Conservation (phyloP, 495 filamentous ascomycete species). For the Lineolata rhizophorae region DNA sequence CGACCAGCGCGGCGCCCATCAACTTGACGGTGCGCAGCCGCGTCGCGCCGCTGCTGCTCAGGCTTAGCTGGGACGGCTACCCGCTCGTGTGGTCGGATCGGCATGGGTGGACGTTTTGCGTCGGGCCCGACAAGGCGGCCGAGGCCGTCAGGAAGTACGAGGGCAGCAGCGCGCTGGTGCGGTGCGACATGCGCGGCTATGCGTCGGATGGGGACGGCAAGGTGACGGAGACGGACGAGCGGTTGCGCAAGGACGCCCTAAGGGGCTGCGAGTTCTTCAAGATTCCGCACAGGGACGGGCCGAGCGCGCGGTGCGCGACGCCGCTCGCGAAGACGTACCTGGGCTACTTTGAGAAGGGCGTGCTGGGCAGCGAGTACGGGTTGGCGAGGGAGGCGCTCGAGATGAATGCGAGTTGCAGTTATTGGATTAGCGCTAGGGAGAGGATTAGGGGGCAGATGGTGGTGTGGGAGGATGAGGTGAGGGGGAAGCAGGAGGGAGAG, state of each 20-base stretch:
- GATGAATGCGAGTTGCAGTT: constrained; percentile 96
- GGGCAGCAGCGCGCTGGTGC: constrained; percentile 42
- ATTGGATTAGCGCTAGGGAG: constrained; percentile 92
- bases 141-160: constrained; percentile 39
- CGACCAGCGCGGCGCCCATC: constrained; percentile 34
- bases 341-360: constrained; percentile 75
- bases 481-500: too few species aligned
- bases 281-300: constrained; percentile 87
- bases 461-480: constrained; percentile 50
- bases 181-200: constrained; percentile 47
- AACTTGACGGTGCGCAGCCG: constrained; percentile 71
- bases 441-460: constrained; percentile 86
- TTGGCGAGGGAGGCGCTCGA: constrained; percentile 88
- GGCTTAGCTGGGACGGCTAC: constrained; percentile 70
- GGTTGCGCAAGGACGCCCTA: constrained; percentile 43
- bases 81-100: constrained; percentile 85
- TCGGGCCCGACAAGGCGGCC: constrained; percentile 27
- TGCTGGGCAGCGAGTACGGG: constrained; percentile 59
- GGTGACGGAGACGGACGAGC: constrained; percentile 47
- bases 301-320: constrained; percentile 56
- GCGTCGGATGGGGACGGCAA: too few species aligned
- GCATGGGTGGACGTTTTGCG: constrained; percentile 78
- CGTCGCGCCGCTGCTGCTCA: constrained; percentile 68
- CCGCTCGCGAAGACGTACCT: constrained; percentile 84
- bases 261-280: constrained; percentile 56